Evolutionary conservation across 1,284 basidiomycete species (phyloP).

Genomic region (Lentinula novae-zelandiae): DNA sequence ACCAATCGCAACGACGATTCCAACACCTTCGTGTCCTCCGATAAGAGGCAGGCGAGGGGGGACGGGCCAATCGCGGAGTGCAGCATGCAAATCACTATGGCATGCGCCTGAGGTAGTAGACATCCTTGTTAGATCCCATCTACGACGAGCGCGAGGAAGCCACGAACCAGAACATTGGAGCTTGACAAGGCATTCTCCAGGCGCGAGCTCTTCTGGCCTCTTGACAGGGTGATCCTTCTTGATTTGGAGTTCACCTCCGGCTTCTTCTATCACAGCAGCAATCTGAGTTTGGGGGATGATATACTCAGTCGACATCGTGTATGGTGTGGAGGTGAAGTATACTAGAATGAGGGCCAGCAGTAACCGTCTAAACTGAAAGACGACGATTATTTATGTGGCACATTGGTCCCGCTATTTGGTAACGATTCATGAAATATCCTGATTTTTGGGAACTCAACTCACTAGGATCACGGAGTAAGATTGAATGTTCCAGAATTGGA

Average conservation of each 20-base stretch:
- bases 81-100: conserved; percentile 80
- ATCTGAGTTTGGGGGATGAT: conserved; percentile 59
- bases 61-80: conserved; percentile 71
- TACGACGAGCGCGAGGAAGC: background rate
- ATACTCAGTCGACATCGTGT: conserved; percentile 14
- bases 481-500: background rate
- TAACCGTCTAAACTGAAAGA: background rate
- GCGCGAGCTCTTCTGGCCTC: conserved; percentile 61
- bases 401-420: background rate
- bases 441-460: background rate
- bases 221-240: conserved; percentile 55
- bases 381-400: background rate
- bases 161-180: conserved; percentile 67
- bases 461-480: background rate
- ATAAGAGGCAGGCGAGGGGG: conserved; percentile 68
- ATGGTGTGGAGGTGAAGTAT: background rate
- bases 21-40: conserved; percentile 85
- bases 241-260: conserved; percentile 42
- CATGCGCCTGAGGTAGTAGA: conserved; percentile 30
- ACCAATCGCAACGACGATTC: conserved; percentile 76
- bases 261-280: conserved; percentile 55
- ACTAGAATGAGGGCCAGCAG: background rate
- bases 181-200: conserved; percentile 81
- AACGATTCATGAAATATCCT: background rate
- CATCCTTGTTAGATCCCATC: background rate